Base-by-base conservation (phyloP, 2,329 filamentous ascomycete species). In the Sclerotinia minor region DNA sequence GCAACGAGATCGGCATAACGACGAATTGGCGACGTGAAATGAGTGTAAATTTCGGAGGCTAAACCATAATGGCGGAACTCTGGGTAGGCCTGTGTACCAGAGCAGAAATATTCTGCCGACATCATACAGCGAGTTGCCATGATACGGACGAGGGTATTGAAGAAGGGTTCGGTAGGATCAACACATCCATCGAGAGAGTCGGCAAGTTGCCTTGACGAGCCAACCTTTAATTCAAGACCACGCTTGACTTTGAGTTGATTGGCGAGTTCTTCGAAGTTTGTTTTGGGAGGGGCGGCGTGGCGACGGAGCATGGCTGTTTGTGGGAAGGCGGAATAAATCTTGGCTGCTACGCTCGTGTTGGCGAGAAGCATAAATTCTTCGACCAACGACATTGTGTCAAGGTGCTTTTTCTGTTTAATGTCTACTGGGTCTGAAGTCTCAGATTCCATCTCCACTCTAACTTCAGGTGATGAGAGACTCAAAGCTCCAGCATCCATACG, bases 311-410 rank as follows among this genome's bases (percentile, higher is more conserved):
- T 89, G 60, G 95, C 95, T 0, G 94, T 98, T 79, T 99, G 94
- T 0, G 95, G 94, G 80, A 97, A 98, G 3, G 93, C 89, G 60
- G 91, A 86, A 81, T 96, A 92, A 76, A 96, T 96, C 79, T 92
- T 94, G 72, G 88, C 86, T 8, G 94, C 95, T 41, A 99, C 96
- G 73, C 90, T 94, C 76, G 92, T 93, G 81, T 99, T 99, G 83
- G 95, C 96, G 78, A 98, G 91, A 76, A 99, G 84, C 95, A 99
- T 99, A 84, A 99, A 98, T 78, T 99, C 95, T 78, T 99, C 95
- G 38, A 99, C 96, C 6, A 99, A 86, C 29, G 94, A 97, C 82
- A 98, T 99, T 65, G 95, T 99, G 76, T 95, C 94, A 49, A 99
- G 88, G 64, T 94, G 87, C 74, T 94, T 86, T 81, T 99, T 99